Evolutionary conservation across 1,284 basidiomycete species (phyloP), one percentile per base, ranked within the genome.

Genomic region (Naganishia sp.): DNA sequence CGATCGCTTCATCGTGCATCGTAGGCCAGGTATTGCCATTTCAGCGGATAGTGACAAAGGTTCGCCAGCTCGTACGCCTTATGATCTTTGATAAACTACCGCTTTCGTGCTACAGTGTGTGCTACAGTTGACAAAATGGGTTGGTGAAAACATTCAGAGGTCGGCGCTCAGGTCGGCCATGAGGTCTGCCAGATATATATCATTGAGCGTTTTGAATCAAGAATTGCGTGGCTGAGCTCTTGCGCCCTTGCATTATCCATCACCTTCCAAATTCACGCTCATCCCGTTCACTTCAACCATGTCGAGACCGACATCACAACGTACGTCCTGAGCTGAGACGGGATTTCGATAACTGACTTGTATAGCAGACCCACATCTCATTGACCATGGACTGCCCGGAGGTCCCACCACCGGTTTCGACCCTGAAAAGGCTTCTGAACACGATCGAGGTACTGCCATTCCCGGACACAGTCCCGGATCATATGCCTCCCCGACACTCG

Each of bases 341-440:
- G 47, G 6, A 25, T 23, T 25, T 23, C 47, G 18, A 21, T 13
- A 21, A 46, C 46, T 39, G 13, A 46, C 31, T 17, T n/a, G 23
- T 23, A 13, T 25, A n/a, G 15, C 23, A 61, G 58, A 61, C 41
- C 58, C 58, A 17, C 56, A 66, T 42, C 65, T 61, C 13, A 66
- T 66, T 51, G 67, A 68, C 28, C 55, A 57, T 13, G 67, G 67
- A 3, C 58, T 68, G 4, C 67, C 67, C n/a, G 67, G 67, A 11
- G 64, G 50, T n/a, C 52, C 57, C 11, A 60, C 67, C 2, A 39
- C 35, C n/a, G 67, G 67, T 2, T 68, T 68, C 23, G 67, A 60
- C 35, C 61, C 61, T 25, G 65, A 61, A 54, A 66, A 66, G 39
- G 51, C 21, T 9, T 21, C 31, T 11, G 21, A 41, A 25, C 45